phyloP scores from a whole-genome alignment of 2,329 filamentous ascomycete genomes.

The Aspergillus bombycis region DNA sequence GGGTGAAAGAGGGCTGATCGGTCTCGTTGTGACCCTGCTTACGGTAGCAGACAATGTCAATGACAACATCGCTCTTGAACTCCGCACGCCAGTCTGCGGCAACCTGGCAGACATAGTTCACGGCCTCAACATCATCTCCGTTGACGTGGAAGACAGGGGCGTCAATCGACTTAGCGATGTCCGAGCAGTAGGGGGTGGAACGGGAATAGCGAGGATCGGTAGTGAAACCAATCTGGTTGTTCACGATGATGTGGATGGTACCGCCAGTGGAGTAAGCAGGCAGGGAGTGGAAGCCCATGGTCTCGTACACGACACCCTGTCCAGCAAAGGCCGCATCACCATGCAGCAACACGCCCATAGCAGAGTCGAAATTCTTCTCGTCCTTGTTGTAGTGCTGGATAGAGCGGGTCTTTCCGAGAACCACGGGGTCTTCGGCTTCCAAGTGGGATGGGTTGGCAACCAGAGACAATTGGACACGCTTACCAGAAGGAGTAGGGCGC shows the following conservation, averaged over 20 bases:
- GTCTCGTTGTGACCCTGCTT: slow-evolving; percentile 99
- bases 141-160: slow-evolving; percentile 99
- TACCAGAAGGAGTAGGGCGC: slow-evolving; percentile 94
- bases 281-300: slow-evolving; percentile 93
- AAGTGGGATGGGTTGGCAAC: slow-evolving; percentile 98
- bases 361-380: slow-evolving; percentile 82
- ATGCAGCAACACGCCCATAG: slow-evolving; percentile 95
- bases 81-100: slow-evolving; percentile 97
- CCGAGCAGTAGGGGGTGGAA: slow-evolving; percentile 97
- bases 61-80: slow-evolving; percentile 97
- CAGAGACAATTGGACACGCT: slow-evolving; percentile 97
- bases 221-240: slow-evolving; percentile 99
- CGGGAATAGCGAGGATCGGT: slow-evolving; percentile 96
- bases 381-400: slow-evolving; percentile 99
- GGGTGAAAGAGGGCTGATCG: slow-evolving; percentile 99
- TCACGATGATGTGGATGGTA: slow-evolving; percentile 95
- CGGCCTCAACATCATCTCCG: slow-evolving; percentile 94
- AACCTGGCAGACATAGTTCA: slow-evolving; percentile 97
- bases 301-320: slow-evolving; percentile 98
- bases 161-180: slow-evolving; percentile 98
- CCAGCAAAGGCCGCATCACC: slow-evolving; percentile 96
- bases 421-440: slow-evolving; percentile 96
- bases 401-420: slow-evolving; percentile 93
- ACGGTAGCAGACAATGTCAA: slow-evolving; percentile 98
- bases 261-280: slow-evolving; percentile 96